phyloP scores from a whole-genome alignment of 371 early-diverging fungal genomes.

The Apophysomyces sp. region DNA sequence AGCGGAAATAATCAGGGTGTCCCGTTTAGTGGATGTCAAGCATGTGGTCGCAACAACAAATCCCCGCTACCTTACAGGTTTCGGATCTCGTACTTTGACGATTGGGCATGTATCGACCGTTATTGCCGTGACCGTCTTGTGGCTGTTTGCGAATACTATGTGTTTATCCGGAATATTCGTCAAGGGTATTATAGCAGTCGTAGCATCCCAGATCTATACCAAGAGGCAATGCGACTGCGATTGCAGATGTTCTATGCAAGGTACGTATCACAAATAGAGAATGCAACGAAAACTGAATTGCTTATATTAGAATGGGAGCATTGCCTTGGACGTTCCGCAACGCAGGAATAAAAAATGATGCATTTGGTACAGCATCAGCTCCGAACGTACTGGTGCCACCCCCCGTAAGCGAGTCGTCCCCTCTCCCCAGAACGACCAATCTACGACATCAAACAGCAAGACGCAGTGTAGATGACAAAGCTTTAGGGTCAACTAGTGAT shows the following conservation, averaged over 20 bases:
- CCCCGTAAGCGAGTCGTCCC: constrained; percentile 25
- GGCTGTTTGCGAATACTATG: constrained; percentile 92
- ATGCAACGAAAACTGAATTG: neutral
- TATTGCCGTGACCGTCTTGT: constrained; percentile 91
- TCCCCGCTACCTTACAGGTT: constrained; percentile 73
- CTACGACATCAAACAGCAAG: neutral
- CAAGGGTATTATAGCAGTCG: constrained; percentile 83
- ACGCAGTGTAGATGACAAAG: neutral
- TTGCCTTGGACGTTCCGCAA: constrained; percentile 45
- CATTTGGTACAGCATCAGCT: constrained; percentile 15
- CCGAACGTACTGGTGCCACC: constrained; percentile 21
- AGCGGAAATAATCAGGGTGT: constrained; percentile 39
- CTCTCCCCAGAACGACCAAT: constrained; percentile 14
- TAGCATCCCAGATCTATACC: constrained; percentile 71
- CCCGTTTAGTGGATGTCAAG: constrained; percentile 77
- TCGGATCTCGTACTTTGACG: constrained; percentile 71
- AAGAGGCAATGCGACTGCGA: constrained; percentile 79
- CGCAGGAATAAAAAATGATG: constrained; percentile 10
- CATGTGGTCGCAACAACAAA: constrained; percentile 76
- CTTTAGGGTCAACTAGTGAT: neutral
- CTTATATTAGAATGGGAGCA: constrained; percentile 44
- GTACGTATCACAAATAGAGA: constrained; percentile 8
- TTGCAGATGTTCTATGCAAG: constrained; percentile 90
- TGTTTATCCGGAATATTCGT: constrained; percentile 84
- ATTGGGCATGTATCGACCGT: constrained; percentile 88